Evolutionary conservation across 1,139 yeast species (phyloP).

Genomic region (Geotrichum citri-aurantii): DNA sequence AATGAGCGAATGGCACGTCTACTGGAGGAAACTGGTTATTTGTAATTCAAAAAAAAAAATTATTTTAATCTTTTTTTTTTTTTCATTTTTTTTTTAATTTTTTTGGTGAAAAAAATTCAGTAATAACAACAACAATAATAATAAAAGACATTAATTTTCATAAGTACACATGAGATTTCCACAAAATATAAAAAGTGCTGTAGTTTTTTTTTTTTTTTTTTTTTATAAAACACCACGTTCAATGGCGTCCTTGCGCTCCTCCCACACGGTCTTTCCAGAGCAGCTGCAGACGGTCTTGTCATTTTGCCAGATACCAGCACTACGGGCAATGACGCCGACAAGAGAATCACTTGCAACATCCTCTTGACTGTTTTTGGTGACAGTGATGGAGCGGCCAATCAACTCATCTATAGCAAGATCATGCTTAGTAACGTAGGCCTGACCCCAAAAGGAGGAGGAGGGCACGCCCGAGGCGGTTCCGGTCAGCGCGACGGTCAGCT

Average conservation of each 20-base stretch:
- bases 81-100: no score
- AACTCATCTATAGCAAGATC: background rate
- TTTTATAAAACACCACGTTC: constrained; percentile 43
- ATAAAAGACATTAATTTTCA: no score
- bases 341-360: background rate
- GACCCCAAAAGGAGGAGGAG: background rate
- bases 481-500: background rate
- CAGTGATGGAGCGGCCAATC: constrained; percentile 2
- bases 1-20: constrained; percentile 28
- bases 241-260: constrained; percentile 75
- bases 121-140: no score
- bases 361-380: background rate
- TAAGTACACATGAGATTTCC: no score
- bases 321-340: constrained; percentile 87
- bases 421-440: background rate
- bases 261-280: constrained; percentile 94
- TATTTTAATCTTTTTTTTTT: background rate
- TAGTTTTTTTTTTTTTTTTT: background rate
- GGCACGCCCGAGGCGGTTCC: background rate
- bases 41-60: constrained; percentile 19
- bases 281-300: constrained; percentile 90
- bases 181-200: no score
- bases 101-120: no score
- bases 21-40: constrained; percentile 31
- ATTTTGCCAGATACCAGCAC: constrained; percentile 97